Evolutionary conservation across 768 basidiomycete species (phyloP), one percentile per base, ranked within the genome.

Genomic region (Trametes sanguinea): DNA sequence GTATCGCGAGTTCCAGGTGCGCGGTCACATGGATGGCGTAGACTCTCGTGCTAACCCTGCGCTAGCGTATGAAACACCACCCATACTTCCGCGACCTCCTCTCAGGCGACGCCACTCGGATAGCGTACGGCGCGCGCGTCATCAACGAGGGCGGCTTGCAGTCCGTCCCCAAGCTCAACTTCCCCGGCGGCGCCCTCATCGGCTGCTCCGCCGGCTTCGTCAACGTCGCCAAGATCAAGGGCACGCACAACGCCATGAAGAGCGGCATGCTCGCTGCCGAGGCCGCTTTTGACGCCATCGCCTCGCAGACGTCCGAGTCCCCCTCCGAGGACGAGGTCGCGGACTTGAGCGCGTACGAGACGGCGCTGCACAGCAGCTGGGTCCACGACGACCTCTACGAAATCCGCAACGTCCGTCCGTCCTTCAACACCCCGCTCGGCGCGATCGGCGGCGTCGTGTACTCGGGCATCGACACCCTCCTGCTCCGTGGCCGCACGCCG

Each of bases 241-340:
- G 96, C 13, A 96, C 95, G 0, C 97, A 98, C 73, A 98, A 95
- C 62, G 95, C 96, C 2, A 98, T 99, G 97, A 95, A 98, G 81
- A 93, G 90, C 40, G 97, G 97, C 32, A 98, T 98, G 90, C 80
- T 98, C 17, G 96, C 95, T 32, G 96, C 94, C 1, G 95, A 99
- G 73, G 82, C 91, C 0, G 92, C 92, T 0, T 94, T 81, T 66
- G 81, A 86, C 5, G 83, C 83, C 4, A 75, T 96, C 52, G 74
- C 77, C 6, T 57, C 74, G 10, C 61, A 61, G 22, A 70, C 69
- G 27, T 66, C 68, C 22, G 67, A 67, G 27, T 62, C 60, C 6
- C 54, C 60, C 8, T 54, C 33, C 13, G 67, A 59, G 22, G 63
- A 47, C 8, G 54, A 57, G 27, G 68, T 81, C 0, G 76, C 80